Evolutionary conservation across 768 basidiomycete genomes (phyloP), one percentile per base, ranked within the genome.

Genomic region (Collybia sp.): DNA sequence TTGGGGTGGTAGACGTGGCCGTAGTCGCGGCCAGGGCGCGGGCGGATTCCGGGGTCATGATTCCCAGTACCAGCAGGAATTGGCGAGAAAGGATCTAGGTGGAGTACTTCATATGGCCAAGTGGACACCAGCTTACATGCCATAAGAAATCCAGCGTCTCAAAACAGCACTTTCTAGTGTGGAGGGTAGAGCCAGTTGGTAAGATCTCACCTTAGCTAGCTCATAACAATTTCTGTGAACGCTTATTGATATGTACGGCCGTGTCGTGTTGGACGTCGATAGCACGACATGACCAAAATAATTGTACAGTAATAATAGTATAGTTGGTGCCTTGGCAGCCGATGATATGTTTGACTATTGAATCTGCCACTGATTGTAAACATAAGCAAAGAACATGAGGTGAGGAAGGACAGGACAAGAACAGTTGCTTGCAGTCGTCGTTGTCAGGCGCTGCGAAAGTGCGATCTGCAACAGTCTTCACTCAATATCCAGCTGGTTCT

Each of bases 381-480:
- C 59, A 72, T 59, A 46, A 15, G 49, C 56, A 62, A 70, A 68
- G 47, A 58, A 66, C 68, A 69, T 68, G 69, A 62, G 68, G 67
- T 60, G 57, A 57, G 57, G 52, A 48, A 51, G 44, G 36, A 40
- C 39, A 44, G 40, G 46, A 51, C 44, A 47, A 45, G 50, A 45
- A 51, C 55, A 48, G 49, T 49, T 31, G 40, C 39, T n/a, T 48
- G 44, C 52, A 49, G 52, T 53, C 48, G 47, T 49, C 47, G 46
- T 49, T 46, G 40, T 25, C 25, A 25, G 25, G 25, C 25, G 25
- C 25, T 25, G 25, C 8, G 25, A 25, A 25, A 25, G 25, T 25
- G 25, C 25, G 25, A 25, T 8, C 8, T 25, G 4, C 25, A 25
- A 25, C 25, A 25, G 3, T 25, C 25, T 25, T 8, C 25, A 25